These are phyloP conservation scores for Talaromyces thailandensis DNA, from an alignment of 495 filamentous ascomycete species.

Conservation along the genomic window DNA sequence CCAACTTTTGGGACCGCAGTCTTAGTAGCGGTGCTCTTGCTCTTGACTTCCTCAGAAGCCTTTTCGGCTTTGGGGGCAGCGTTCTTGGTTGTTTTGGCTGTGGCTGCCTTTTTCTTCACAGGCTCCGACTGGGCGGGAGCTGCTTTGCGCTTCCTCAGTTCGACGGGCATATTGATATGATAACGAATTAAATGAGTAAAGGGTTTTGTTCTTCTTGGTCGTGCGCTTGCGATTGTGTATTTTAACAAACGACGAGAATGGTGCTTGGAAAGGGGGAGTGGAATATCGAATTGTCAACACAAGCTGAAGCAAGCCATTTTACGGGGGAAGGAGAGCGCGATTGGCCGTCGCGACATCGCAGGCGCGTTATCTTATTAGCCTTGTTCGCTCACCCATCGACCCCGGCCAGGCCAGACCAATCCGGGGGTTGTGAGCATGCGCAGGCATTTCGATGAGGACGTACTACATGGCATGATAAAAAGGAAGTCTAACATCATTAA, in stretches of 20 bases:
- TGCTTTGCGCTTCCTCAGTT: constrained; percentile 72
- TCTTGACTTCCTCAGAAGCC: constrained; percentile 15
- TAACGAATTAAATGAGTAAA: not conserved
- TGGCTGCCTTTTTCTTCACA: constrained; percentile 39
- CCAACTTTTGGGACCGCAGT: constrained; percentile 29
- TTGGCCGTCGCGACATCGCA: constrained; percentile 3
- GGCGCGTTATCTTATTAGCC: not conserved
- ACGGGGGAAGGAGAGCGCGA: not conserved
- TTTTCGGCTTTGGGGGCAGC: constrained; percentile 9
- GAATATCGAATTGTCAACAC: not conserved
- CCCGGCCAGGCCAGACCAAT: not conserved
- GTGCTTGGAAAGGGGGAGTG: not conserved
- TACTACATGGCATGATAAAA: not conserved
- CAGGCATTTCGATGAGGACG: not conserved
- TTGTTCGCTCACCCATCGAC: not conserved
- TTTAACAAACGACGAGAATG: not conserved
- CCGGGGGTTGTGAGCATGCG: not conserved
- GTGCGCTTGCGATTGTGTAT: not conserved
- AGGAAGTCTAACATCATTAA: too few relatives aligned
- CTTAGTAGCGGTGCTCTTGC: constrained; percentile 13
- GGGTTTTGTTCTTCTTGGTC: not conserved
- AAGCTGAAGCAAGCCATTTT: not conserved
- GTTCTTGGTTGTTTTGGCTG: constrained; percentile 34
- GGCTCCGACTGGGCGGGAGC: constrained; percentile 31
- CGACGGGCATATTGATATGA: constrained; percentile 33